Base-by-base conservation (phyloP, 768 basidiomycete species). In the Dacryopinax primogenitus region DNA sequence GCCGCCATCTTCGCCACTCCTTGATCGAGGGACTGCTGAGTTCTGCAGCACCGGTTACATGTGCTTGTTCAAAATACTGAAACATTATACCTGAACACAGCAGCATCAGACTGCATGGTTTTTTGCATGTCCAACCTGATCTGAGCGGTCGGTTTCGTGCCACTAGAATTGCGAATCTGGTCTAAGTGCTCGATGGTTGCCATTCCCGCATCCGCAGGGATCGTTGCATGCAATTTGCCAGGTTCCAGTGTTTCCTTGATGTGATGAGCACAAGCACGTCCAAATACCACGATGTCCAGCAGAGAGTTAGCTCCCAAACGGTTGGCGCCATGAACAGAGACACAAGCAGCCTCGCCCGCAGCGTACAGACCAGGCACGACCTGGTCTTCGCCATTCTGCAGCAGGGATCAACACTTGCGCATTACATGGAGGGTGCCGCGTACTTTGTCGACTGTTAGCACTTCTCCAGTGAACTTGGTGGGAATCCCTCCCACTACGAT, bases 231-330 rank as follows among this genome's bases (percentile, higher is more conserved):
- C 11, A 92, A 84, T 73, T 87, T 90, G 65, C 92, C 92, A 41
- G 93, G 92, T 18, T 86, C 85, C 66, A 91, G 81, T 41, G 82
- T 98, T 64, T 95, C 92, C 70, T 85, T 86, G 74, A 98, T 98
- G 78, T 98, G 96, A 77, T 96, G 90, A 30, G 96, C 95, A 71
- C 90, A 93, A n/a, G 96, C 95, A 76, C 96, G 93, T 71, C 96
- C 96, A 72, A 98, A 99, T 69, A 98, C 96, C 75, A 98, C 96
- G 70, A 98, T 96, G 75, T 98, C 96, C 70, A 99, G 81, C 30
- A 99, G 86, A 23, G 96, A 99, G 82, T 99, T 99, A 73, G 96
- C 96, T 71, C 96, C 96, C 64, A 99, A 88, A 77, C 96, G 93
- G 81, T 99, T 99, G 69, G 96, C 96, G 68, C 96, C 96, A 72